These are phyloP conservation scores for Luffa aegyptiaca DNA, from an alignment of 306 rosid species.

Conservation along the genomic window DNA sequence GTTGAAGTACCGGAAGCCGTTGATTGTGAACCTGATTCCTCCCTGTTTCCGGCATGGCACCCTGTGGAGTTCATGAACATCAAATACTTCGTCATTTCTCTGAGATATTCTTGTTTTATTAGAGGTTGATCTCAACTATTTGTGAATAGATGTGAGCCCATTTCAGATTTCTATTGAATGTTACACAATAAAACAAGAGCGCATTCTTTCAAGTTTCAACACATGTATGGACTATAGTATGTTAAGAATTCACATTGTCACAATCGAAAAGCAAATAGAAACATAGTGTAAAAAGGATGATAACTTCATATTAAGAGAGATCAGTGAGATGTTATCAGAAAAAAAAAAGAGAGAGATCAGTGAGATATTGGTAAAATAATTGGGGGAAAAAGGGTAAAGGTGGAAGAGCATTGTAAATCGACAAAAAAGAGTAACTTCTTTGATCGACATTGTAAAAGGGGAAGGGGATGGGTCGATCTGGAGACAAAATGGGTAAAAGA, in stretches of 20 bases:
- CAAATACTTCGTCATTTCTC: too few species aligned
- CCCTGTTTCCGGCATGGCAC: slow-evolving; percentile 61
- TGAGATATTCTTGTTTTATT: too few species aligned
- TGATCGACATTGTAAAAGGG: neutral
- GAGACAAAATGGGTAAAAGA: neutral
- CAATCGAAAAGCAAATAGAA: neutral
- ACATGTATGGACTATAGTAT: too few species aligned
- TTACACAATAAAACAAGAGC: too few species aligned
- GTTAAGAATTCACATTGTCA: neutral
- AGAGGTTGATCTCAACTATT: too few species aligned
- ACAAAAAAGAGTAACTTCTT: neutral
- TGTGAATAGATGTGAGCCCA: too few species aligned
- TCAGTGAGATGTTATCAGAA: too few species aligned
- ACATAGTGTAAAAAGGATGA: neutral
- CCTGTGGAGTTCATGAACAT: slow-evolving; percentile 16
- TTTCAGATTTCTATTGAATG: too few species aligned
- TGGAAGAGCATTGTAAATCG: neutral
- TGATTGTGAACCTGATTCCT: slow-evolving; percentile 72
- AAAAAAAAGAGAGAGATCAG: too few species aligned
- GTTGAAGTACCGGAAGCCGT: slow-evolving; percentile 74
- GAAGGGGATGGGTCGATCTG: neutral
- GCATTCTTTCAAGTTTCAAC: too few species aligned
- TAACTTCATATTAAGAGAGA: neutral
- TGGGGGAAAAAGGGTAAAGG: too few species aligned
- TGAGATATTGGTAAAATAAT: too few species aligned